Base-by-base conservation (phyloP, 495 filamentous ascomycete species). In the Aspergillus indologenus region DNA sequence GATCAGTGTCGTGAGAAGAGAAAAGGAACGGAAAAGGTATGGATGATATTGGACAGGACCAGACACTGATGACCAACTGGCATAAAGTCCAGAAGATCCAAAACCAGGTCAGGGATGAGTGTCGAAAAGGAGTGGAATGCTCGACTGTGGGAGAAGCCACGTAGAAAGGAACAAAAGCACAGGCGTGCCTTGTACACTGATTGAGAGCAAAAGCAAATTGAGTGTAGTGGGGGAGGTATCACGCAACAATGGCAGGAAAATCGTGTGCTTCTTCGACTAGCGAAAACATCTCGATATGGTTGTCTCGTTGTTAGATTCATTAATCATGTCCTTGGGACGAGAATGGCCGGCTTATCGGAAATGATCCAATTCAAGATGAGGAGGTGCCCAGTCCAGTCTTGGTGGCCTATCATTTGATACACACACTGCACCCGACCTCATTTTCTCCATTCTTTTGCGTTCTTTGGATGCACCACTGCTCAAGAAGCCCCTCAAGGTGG, bases 321-420 rank as follows among this genome's bases (percentile, higher is more conserved):
- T 50, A 57, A 47, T 61, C 63, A 58, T 59, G 43, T 45, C 14
- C 8, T n/a, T n/a, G 57, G 20, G 50, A 54, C 47, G 43, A n/a
- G 14, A 5, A 53, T 22, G 26, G 26, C n/a, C 47, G 45, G 48
- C 47, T 52, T 72, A 74, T n/a, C 65, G 67, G 31, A 77, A 61
- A 46, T 74, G 66, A 42, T 64, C 66, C 53, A 78, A 57, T 53
- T 78, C 73, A 47, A 78, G 60, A 48, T 75, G 70, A 15, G 76
- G 76, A 14, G 76, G 76, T 26, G 70, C 56, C 76, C 76, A 79
- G 61, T 77, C 68, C 58, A 79, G 61, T 44, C 63, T 71, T 19
- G 76, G 76, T 9, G 76, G 71, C 21, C 69, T 67, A 34, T 76
- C 72, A 29, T 56, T 61, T 19, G 68, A 65, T 17, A 75, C 68